Evolutionary conservation across 2,329 filamentous ascomycete species (phyloP).

Genomic region (Aureobasidium melanogenum): DNA sequence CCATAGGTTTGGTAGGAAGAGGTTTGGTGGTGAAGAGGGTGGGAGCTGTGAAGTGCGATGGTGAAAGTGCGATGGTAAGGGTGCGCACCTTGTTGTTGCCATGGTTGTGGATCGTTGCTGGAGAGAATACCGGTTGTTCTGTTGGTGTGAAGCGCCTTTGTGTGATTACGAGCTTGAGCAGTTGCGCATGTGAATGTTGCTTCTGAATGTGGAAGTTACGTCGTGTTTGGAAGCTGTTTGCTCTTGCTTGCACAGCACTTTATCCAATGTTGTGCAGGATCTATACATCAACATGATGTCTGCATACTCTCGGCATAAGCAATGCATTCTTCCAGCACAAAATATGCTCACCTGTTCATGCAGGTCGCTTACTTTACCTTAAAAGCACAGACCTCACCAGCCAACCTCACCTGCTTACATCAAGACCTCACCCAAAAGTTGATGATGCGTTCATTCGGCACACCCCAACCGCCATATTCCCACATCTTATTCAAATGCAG

Average conservation of each 20-base stretch:
- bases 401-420: conserved; percentile 6
- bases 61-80: background rate
- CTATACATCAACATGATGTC: too few relatives aligned
- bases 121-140: background rate
- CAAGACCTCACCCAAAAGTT: background rate
- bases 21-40: background rate
- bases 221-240: conserved; percentile 7
- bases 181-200: conserved; percentile 1
- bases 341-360: background rate
- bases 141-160: background rate
- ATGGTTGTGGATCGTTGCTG: background rate
- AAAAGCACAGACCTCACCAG: background rate
- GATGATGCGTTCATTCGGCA: conserved; percentile 7
- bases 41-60: too few relatives aligned
- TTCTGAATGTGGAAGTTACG: conserved; percentile 4
- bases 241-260: background rate
- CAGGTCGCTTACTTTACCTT: background rate
- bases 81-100: conserved; percentile 5
- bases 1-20: background rate
- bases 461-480: background rate
- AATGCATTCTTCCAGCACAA: background rate
- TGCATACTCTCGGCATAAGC: too few relatives aligned
- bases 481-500: background rate
- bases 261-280: background rate
- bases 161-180: background rate